Percentiles rank a stretch among this genome's conserved stretches.
Conservation (phyloP, 192 early-diverging fungal species). For the Rhizophagus sp. region DNA sequence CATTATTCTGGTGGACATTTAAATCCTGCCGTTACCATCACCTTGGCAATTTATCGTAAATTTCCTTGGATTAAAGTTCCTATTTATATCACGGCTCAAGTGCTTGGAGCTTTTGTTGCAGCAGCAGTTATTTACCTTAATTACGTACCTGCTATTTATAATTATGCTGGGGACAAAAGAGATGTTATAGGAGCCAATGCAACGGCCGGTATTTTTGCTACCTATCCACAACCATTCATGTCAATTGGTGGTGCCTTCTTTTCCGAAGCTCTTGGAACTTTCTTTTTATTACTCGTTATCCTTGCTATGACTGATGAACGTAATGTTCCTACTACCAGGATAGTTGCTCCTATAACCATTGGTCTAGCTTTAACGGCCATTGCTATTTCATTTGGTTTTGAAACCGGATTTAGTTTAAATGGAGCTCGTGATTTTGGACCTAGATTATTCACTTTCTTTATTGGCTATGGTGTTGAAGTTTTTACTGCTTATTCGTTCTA, state of each 20-base stretch:
- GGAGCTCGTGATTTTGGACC: conserved; percentile 82
- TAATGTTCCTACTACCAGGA: conserved; percentile 55
- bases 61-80: conserved; percentile 72
- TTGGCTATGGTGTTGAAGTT: conserved; percentile 65
- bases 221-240: conserved; percentile 58
- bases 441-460: conserved; percentile 67
- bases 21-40: conserved; percentile 76
- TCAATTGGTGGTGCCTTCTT: conserved; percentile 55
- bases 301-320: conserved; percentile 62
- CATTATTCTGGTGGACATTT: conserved; percentile 74
- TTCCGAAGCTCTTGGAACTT: conserved; percentile 70
- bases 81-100: conserved; percentile 64
- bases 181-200: conserved; percentile 45
- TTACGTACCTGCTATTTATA: conserved; percentile 61
- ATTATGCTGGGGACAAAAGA: conserved; percentile 53
- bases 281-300: conserved; percentile 63
- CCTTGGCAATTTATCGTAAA: conserved; percentile 63
- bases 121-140: conserved; percentile 67
- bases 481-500: conserved; percentile 73
- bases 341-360: conserved; percentile 53
- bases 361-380: conserved; percentile 64
- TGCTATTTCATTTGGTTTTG: conserved; percentile 62
- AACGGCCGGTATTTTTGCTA: conserved; percentile 67
- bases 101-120: conserved; percentile 70
- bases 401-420: conserved; percentile 73